phyloP scores from a whole-genome alignment of 495 filamentous ascomycete species.

The Xylaria bambusicola region DNA sequence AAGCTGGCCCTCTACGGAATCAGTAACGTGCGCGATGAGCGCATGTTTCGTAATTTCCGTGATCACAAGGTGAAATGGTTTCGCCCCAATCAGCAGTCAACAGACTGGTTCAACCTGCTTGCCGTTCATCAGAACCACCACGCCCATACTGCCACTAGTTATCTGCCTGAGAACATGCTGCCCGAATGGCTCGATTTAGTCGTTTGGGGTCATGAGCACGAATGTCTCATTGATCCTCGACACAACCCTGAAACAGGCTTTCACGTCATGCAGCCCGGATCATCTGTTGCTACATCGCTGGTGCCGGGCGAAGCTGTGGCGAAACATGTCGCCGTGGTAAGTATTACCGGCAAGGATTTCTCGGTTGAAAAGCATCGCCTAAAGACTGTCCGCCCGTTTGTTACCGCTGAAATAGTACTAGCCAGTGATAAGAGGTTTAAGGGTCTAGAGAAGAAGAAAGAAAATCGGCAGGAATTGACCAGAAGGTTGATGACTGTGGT shows the following conservation, averaged over 20 bases:
- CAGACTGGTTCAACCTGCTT: constrained; percentile 96
- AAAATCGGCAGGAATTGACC: constrained; percentile 80
- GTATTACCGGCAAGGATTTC: constrained; percentile 80
- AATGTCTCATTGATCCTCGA: constrained; percentile 84
- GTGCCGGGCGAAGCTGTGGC: constrained; percentile 86
- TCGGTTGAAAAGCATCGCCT: constrained; percentile 77
- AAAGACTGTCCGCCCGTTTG: constrained; percentile 87
- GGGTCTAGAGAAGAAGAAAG: constrained; percentile 72
- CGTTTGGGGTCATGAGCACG: constrained; percentile 97
- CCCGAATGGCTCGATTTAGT: constrained; percentile 90
- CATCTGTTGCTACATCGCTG: constrained; percentile 91
- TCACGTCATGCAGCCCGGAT: constrained; percentile 96
- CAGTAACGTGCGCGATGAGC: constrained; percentile 95
- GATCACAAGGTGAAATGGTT: constrained; percentile 95
- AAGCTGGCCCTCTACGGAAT: constrained; percentile 95
- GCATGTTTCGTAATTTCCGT: constrained; percentile 87
- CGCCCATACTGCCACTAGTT: constrained; percentile 84
- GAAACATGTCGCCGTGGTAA: constrained; percentile 88
- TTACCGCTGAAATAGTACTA: constrained; percentile 80
- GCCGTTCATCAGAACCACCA: constrained; percentile 96
- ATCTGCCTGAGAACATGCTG: constrained; percentile 91
- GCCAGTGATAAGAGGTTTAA: constrained; percentile 75
- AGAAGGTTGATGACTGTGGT: constrained; percentile 74
- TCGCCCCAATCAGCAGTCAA: constrained; percentile 75
- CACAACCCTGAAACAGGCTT: constrained; percentile 86